Evolutionary conservation across 2,329 filamentous ascomycete species (phyloP).

Genomic region (Colletotrichum paranaense): DNA sequence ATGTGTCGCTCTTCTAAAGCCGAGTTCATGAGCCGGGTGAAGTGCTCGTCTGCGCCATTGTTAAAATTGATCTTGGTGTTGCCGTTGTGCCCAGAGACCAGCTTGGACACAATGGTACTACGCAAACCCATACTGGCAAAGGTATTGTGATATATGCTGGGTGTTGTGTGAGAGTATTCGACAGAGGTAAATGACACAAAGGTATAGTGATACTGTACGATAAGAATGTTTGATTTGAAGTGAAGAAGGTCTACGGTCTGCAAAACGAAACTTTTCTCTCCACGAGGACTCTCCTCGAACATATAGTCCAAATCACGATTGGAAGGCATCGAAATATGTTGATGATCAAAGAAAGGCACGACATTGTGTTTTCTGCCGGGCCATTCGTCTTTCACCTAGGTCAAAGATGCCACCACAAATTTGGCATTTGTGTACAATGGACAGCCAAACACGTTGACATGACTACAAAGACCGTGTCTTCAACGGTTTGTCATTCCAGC

Average conservation of each 20-base stretch:
- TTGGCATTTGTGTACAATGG: not conserved
- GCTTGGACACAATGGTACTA: not conserved
- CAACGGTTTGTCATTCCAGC: not conserved
- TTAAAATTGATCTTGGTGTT: not conserved
- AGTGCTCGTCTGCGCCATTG: not conserved
- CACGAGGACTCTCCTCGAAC: not conserved
- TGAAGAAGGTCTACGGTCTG: not conserved
- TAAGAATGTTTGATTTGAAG: not conserved
- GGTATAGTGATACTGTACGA: not conserved
- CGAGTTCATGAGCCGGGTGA: constrained; percentile 24
- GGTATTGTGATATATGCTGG: not conserved
- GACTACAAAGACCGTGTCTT: not conserved
- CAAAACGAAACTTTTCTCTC: not conserved
- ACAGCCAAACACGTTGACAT: not conserved
- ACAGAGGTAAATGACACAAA: not conserved
- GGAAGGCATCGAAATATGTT: not conserved
- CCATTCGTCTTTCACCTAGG: not conserved
- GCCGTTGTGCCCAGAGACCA: not conserved
- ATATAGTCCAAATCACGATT: not conserved
- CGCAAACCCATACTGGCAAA: not conserved
- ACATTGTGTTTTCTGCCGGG: not conserved
- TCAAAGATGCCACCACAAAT: not conserved
- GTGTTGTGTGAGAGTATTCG: not conserved
- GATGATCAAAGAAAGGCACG: not conserved
- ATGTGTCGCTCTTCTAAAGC: constrained; percentile 22